These are phyloP conservation scores for Capronia coronata DNA, from an alignment of 2,329 filamentous ascomycete genomes.

Conservation along the genomic window DNA sequence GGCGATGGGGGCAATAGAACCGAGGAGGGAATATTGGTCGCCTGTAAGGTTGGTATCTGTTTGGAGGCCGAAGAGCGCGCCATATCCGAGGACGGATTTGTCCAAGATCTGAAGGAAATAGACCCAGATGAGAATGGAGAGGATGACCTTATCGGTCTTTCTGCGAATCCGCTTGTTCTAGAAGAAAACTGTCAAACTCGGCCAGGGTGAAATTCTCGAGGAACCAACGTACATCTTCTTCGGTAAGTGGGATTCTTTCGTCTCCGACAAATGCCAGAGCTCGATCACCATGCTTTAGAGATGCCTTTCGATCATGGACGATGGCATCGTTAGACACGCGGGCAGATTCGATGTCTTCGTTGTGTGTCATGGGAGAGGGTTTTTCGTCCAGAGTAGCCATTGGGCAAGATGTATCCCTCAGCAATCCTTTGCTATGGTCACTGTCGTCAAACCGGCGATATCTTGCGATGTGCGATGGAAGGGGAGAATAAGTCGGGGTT, in stretches of 20 bases:
- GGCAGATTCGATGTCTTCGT: constrained; percentile 21
- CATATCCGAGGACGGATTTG: constrained; percentile 53
- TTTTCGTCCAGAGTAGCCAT: constrained; percentile 22
- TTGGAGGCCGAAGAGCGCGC: constrained; percentile 51
- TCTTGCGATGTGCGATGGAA: background rate
- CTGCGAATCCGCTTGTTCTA: constrained; percentile 52
- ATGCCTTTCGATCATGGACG: constrained; percentile 7
- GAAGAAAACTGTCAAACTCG: background rate
- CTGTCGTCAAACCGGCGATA: background rate
- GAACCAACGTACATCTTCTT: constrained; percentile 33
- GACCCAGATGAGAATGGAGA: constrained; percentile 43
- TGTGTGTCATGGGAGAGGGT: constrained; percentile 15
- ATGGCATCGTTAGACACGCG: constrained; percentile 12
- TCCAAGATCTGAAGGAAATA: constrained; percentile 50
- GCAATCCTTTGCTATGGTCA: no score
- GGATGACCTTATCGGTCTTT: constrained; percentile 56
- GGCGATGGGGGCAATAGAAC: constrained; percentile 53
- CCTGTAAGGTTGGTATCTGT: constrained; percentile 47
- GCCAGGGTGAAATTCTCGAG: background rate
- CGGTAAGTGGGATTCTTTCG: constrained; percentile 32
- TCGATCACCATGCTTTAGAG: constrained; percentile 24
- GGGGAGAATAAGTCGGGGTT: background rate
- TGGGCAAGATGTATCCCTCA: background rate
- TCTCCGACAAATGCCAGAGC: constrained; percentile 26
- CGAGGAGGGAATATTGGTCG: constrained; percentile 52